Base-by-base conservation (phyloP, 495 filamentous ascomycete species). In the Mytilinidion resinicola region DNA sequence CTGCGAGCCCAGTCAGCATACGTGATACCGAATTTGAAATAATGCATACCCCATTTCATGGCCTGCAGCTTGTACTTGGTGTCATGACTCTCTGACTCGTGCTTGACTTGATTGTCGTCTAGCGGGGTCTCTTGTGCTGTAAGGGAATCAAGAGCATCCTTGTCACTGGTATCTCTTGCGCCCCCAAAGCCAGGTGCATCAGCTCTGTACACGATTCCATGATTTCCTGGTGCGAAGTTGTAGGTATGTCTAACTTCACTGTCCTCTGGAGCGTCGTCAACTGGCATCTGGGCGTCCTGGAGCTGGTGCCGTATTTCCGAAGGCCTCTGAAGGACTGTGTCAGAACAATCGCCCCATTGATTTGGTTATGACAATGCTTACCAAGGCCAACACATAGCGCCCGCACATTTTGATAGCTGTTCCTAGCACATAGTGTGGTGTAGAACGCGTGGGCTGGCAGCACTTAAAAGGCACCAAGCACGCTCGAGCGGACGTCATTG, bases 151-250 rank as follows among this genome's bases (percentile, higher is more conserved):
- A 30, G 25, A 15, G 55, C 41, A 17, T 48, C 15, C 19, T 57
- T n/a, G 35, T 60, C 58, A 37, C 33, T 43, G 19, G 59, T 65
- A 17, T 61, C 52, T n/a, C 64, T 55, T n/a, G 43, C 30, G 20
- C 59, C 73, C 19, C 83, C 82, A 52, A 70, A 71, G 41, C 85
- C 82, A 11, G 80, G 77, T 5, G 78, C 75, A 46, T 91, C 81
- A 33, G 89, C 91, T 61, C 91, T 83, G 67, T 96, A 96, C 20
- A 98, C 86, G 14, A 88, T 79, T 47, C 95, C 91, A 66, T 89
- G 75, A 64, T 87, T 87, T 1, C 91, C 87, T 0, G 93, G 93
- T 0, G 93, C 90, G 64, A 98, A 93, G 68, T 98, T 98, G 73
- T 93, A 96, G 50, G 80, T 88, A 66, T 90, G 87, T 47, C 88